Conservation (phyloP, 208 protist species). For the Porcisia hertigi region DNA sequence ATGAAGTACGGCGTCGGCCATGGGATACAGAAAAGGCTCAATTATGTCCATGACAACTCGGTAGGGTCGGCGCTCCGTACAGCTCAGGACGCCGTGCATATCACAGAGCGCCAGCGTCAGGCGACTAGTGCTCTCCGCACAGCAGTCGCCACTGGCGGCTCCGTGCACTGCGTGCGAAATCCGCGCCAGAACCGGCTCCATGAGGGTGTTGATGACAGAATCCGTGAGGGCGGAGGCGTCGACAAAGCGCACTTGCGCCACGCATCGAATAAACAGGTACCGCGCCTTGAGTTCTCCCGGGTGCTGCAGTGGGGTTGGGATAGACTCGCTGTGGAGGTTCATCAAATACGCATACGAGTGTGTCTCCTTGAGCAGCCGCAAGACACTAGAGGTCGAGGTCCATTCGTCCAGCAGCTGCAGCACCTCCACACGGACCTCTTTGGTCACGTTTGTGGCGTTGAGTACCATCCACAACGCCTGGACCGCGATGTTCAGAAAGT, state of each 20-base stretch:
- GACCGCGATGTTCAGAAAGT: conserved; percentile 34
- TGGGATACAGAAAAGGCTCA: conserved; percentile 24
- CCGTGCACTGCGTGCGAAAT: conserved; percentile 5
- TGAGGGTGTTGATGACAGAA: conserved; percentile 12
- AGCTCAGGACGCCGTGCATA: conserved; percentile 43
- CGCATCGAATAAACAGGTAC: conserved; percentile 43
- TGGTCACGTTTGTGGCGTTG: conserved; percentile 16
- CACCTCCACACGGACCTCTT: conserved; percentile 18
- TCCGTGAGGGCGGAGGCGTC: conserved; percentile 23
- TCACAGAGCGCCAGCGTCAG: conserved; percentile 33
- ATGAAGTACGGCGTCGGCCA: conserved; percentile 28
- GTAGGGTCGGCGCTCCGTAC: conserved; percentile 35
- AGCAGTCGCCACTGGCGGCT: neutral
- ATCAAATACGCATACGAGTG: conserved; percentile 18
- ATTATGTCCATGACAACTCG: conserved; percentile 37
- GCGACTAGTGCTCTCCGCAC: neutral
- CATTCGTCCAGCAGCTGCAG: conserved; percentile 37
- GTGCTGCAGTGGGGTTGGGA: conserved; percentile 21
- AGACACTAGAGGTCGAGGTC: conserved; percentile 30
- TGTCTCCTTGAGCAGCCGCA: conserved; percentile 36
- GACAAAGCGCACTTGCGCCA: conserved; percentile 34
- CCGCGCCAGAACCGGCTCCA: conserved; percentile 28
- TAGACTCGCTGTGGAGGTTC: conserved; percentile 16
- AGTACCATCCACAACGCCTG: conserved; percentile 33
- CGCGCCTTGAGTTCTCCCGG: conserved; percentile 20